Evolutionary conservation across 768 basidiomycete species (phyloP), one percentile per base, ranked within the genome.

Genomic region (Calocybe cyanea): DNA sequence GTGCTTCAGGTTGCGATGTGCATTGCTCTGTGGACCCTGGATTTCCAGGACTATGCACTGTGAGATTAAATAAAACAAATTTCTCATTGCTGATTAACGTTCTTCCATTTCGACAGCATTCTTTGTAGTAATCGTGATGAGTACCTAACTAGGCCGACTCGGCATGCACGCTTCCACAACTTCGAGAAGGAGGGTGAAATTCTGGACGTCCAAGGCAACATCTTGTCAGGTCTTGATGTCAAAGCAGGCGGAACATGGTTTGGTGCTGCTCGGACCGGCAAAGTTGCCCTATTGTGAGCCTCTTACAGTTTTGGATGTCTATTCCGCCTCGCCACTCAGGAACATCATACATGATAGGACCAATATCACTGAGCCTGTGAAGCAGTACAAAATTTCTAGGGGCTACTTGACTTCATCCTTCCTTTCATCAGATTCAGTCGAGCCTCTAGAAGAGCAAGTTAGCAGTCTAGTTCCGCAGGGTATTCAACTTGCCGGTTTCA

Each of bases 191-290:
- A 66, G 21, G 48, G 61, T 32, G 57, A 65, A 43, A 50, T 56
- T 38, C 48, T 53, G 49, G 50, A 54, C 50, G 46, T 50, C 49
- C 36, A 54, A 52, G 70, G 63, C 18, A 58, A 57, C 39, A 62
- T 92, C 49, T 71, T 92, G 44, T 91, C 87, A 2, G 90, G 90
- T 38, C 76, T 82, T 53, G 90, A 92, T 64, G 58, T 71, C 17
- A 67, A 67, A 38, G 88, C 81, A 2, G 87, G 87, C 32, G 90
- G 90, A 35, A 86, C 88, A 28, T 92, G 90, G 90, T 75, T 89
- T 56, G 90, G 90, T 10, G 63, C 90, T 46, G 80, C 63, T 58
- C 74, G 76, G 49, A 51, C 73, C 48, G 90, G 90, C 18, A 76
- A 75, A 53, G 65, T 89, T 44, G 87, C 85, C 10, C 60, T 92